Base-by-base conservation (phyloP, 257 asterid genomes). In the Solanum microdontum region DNA sequence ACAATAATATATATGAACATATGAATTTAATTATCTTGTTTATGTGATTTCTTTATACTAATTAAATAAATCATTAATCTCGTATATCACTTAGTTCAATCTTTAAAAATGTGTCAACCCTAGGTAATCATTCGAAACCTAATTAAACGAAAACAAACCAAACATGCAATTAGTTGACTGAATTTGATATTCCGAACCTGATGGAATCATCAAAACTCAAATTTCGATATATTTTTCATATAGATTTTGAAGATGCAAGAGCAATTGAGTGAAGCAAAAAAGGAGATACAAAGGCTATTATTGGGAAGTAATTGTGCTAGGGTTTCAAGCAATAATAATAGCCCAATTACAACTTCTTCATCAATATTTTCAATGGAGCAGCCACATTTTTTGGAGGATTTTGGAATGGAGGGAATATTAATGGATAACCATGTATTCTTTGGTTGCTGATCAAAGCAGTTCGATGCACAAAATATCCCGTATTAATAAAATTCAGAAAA, bases 231-330 rank as follows among this genome's bases (percentile, higher is more conserved):
- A 2, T 24, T 75, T 32, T 8, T 17, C 23, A 13, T 80, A 6
- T 73, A 91, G 93, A 89, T 94, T 1, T 10, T 91, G 43, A 91
- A 92, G 92, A 87, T 95, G 24, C 90, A 90, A 82, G 94, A 93
- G 34, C 94, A 93, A 70, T 92, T 95, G 2, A n/a, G 55, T 2
- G 93, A 91, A 17, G 93, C 94, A 15, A 91, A 92, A 87, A 90
- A 84, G 62, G 94, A 91, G 87, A 90, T 91, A 34, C 97, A 91
- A 5, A 86, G 90, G 86, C 79, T 94, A 10, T 40, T 89, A 24
- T 92, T 89, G 82, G 84, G 48, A 5, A 88, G 10, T 86, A 84
- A 7, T 34, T 55, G 45, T n/a, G 93, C 91, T 6, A 94, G 91
- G 74, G 82, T 92, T 4, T 92, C 94, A 21, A 93, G 92, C 91